Evolutionary conservation across 2,329 filamentous ascomycete genomes (phyloP).

Genomic region (Penicillium sp.): DNA sequence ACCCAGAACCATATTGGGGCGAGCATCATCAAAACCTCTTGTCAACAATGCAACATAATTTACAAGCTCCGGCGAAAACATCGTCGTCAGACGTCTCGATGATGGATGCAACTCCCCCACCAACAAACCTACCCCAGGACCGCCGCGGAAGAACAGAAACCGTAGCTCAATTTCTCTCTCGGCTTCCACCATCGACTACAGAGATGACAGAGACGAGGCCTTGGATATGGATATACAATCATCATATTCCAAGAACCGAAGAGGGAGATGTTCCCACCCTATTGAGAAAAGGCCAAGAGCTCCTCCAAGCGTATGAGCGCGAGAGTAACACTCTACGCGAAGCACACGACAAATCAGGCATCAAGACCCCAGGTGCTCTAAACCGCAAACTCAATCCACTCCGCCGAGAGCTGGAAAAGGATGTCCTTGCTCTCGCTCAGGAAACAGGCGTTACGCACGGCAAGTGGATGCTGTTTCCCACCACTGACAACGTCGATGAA

Average conservation of each 20-base stretch:
- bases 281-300: constrained; percentile 54
- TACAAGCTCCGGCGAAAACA: not conserved
- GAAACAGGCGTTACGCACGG: constrained; percentile 62
- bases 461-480: constrained; percentile 53
- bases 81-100: not conserved
- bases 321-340: constrained; percentile 53
- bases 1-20: constrained; percentile 55
- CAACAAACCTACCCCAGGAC: constrained; percentile 7
- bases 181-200: constrained; percentile 69
- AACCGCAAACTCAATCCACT: constrained; percentile 44
- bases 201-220: constrained; percentile 48
- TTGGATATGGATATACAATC: constrained; percentile 77
- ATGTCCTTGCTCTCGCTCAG: constrained; percentile 64
- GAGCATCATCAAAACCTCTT: constrained; percentile 32
- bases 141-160: constrained; percentile 55
- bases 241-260: constrained; percentile 42
- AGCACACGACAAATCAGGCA: constrained; percentile 47
- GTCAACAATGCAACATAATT: constrained; percentile 34
- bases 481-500: constrained; percentile 23
- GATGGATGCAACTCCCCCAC: not conserved
- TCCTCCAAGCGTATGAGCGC: constrained; percentile 54
- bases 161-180: constrained; percentile 64
- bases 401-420: constrained; percentile 48
- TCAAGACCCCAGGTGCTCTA: constrained; percentile 36
- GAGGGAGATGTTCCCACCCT: constrained; percentile 53